These are phyloP conservation scores for Epichloe aotearoae DNA, from an alignment of 2,329 filamentous ascomycete species.

Conservation along the genomic window DNA sequence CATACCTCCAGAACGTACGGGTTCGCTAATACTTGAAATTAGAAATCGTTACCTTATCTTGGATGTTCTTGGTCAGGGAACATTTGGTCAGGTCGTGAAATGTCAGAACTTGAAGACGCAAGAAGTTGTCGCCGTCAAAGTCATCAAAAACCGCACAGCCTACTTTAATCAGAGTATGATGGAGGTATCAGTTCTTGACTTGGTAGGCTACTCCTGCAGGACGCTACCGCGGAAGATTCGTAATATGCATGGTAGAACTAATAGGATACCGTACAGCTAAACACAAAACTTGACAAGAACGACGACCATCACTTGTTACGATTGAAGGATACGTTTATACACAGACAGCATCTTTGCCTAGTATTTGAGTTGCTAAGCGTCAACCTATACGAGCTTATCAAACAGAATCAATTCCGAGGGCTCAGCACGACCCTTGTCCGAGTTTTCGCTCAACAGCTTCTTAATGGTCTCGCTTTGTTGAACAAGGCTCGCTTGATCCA, in stretches of 20 bases:
- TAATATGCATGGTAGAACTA: constrained; percentile 9
- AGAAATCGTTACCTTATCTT: constrained; percentile 94
- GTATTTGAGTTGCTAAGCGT: constrained; percentile 95
- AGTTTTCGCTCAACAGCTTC: constrained; percentile 91
- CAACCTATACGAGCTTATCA: constrained; percentile 96
- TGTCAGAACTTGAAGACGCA: constrained; percentile 98
- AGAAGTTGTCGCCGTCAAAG: constrained; percentile 96
- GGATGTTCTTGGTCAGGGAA: constrained; percentile 92
- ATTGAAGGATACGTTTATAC: constrained; percentile 95
- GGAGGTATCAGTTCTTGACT: constrained; percentile 93
- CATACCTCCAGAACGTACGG: not conserved
- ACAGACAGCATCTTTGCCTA: constrained; percentile 88
- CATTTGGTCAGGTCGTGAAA: constrained; percentile 97
- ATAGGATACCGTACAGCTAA: constrained; percentile 46
- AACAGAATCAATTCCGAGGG: constrained; percentile 97
- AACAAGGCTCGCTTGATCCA: constrained; percentile 97
- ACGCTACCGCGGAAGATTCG: not conserved
- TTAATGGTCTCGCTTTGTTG: constrained; percentile 81
- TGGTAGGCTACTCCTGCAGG: constrained; percentile 43
- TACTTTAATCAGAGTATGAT: constrained; percentile 99
- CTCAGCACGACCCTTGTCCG: constrained; percentile 92
- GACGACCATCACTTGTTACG: constrained; percentile 93
- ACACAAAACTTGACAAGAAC: constrained; percentile 98
- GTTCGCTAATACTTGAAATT: constrained; percentile 1
- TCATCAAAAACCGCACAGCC: constrained; percentile 96